phyloP scores from a whole-genome alignment of 2,329 filamentous ascomycete species.

The Penicillium fuscoglaucum region DNA sequence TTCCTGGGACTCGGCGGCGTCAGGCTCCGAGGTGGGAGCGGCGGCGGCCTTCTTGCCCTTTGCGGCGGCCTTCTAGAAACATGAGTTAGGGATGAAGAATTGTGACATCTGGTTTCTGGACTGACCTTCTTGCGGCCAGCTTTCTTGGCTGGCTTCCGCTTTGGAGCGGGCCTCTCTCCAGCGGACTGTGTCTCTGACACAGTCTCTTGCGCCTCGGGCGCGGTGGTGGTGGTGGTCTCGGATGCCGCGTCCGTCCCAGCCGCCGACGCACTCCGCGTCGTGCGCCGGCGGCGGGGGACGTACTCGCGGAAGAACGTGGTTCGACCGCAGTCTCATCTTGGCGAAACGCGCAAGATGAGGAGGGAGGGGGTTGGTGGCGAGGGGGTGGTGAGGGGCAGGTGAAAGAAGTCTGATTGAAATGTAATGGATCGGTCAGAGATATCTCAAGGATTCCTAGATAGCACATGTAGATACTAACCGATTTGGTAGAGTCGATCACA shows the following conservation, averaged over 20 bases:
- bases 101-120: not conserved
- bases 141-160: slow-evolving; percentile 3
- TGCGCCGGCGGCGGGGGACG: slow-evolving; percentile 18
- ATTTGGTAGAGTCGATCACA: not conserved
- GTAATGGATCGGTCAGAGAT: not conserved
- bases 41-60: slow-evolving; percentile 1
- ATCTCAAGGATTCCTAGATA: not conserved
- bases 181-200: slow-evolving; percentile 4
- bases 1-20: not conserved
- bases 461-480: not conserved
- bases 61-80: not conserved
- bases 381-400: not conserved
- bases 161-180: slow-evolving; percentile 5
- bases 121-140: slow-evolving; percentile 2
- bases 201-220: slow-evolving; percentile 1
- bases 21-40: not conserved
- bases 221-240: not conserved
- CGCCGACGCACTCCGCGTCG: slow-evolving; percentile 21
- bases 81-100: not conserved
- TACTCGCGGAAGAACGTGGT: slow-evolving; percentile 36
- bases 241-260: not conserved
- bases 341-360: slow-evolving; percentile 3
- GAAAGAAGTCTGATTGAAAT: not conserved
- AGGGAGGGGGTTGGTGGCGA: not conserved
- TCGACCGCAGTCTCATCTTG: slow-evolving; percentile 43